Evolutionary conservation across 176 grass and related monocot species (phyloP), one percentile per base, ranked within the genome.

Genomic region (Elaeis guineensis): DNA sequence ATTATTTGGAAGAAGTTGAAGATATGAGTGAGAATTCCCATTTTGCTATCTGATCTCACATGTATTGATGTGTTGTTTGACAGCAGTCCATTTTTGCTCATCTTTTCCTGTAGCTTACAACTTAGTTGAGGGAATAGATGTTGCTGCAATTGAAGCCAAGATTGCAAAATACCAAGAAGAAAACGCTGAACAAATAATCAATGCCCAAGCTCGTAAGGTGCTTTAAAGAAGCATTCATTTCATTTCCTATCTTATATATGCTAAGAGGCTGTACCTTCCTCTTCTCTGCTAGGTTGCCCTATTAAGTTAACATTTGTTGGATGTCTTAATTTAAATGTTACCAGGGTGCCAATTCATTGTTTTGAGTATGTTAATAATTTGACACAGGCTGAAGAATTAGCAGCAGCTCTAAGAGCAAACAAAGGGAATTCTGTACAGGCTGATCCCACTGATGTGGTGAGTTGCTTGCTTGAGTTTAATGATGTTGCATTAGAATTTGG

Each of bases 1-100:
- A 97, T 66, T 91, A 88, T 55, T 85, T 97, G 39, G 92, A 97
- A 72, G 92, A 97, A 73, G 87, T 91, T n/a, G 87, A 97, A 62
- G 92, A 97, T 58, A 82, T 83, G 92, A 97, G 92, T 97, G 74
- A 75, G 82, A 44, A 44, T 44, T 44, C 2, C 8, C 35, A 44
- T 44, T 44, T 44, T 44, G 35, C 35, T 2, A 44, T 44, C 35
- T 44, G 35, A 44, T 44, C 9, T 44, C 35, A 44, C 35, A 44
- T 44, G 35, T 44, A 44, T 44, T 44, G 35, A 44, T 44, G 9
- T 44, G 35, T 44, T 44, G 35, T 44, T 44, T 44, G 35, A 44
- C 35, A 44, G 8, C 35, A 44, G 11, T 44, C 9, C 8, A 44
- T 14, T 44, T 30, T 44, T 4, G 63, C 70, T 26, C 25, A 19